A percentile compares a stretch with the other conserved stretches of the same genome.
Evolutionary conservation across 257 asterid species (phyloP).

Genomic region (Haberlea rhodopensis): DNA sequence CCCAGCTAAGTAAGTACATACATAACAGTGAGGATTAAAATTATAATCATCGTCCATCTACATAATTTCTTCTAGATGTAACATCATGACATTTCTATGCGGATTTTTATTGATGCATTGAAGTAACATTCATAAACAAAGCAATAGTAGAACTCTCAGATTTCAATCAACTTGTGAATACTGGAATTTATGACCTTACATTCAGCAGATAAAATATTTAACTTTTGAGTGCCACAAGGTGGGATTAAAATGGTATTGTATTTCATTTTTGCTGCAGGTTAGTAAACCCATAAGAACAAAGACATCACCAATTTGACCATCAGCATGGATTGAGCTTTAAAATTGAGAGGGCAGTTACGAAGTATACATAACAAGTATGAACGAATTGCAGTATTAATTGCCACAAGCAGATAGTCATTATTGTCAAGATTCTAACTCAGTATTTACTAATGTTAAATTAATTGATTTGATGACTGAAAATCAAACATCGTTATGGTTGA

Average conservation of each 20-base stretch:
- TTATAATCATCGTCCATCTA: too few species aligned
- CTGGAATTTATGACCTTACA: background rate
- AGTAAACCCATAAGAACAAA: too few species aligned
- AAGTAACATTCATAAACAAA: too few species aligned
- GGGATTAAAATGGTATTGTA: background rate
- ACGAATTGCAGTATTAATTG: too few species aligned
- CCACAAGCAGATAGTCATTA: background rate
- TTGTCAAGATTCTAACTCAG: background rate
- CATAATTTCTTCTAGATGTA: background rate
- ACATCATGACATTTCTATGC: background rate
- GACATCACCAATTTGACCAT: too few species aligned
- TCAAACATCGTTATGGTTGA: background rate
- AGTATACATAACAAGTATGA: too few species aligned
- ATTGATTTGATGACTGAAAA: background rate
- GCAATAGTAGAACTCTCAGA: too few species aligned
- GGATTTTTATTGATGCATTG: background rate
- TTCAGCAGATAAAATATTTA: too few species aligned
- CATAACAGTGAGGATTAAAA: background rate
- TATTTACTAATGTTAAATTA: background rate
- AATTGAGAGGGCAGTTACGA: too few species aligned
- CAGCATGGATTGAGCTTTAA: too few species aligned
- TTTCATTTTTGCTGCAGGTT: too few species aligned
- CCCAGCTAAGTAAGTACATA: background rate
- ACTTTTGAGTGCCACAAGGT: too few species aligned
- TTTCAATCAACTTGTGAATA: background rate